Evolutionary conservation across 2,329 filamentous ascomycete genomes (phyloP), one percentile per base, ranked within the genome.

Genomic region (Sarocladium kiliense): DNA sequence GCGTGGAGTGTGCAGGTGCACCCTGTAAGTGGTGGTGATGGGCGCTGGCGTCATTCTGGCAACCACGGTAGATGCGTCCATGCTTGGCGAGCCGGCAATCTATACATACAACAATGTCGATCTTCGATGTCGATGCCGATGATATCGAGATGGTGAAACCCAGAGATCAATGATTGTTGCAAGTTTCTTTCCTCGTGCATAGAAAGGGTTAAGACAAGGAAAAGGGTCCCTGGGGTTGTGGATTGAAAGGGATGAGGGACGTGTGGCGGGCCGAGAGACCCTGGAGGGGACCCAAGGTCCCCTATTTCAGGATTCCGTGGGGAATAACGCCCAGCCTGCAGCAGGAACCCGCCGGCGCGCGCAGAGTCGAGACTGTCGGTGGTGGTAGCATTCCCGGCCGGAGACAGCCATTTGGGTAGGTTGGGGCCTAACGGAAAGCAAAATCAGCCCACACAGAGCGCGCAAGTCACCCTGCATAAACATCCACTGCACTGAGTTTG

Each of bases 1-100:
- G n/a, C 61, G 55, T 12, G 65, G 66, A 27, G 55, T 57, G 21
- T 53, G 50, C 16, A 51, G 47, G 30, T 51, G 34, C 27, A 51
- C 27, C 47, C 47, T 51, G 47, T 51, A 51, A 51, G 47, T 51
- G 47, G 47, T 36, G 5, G 16, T 51, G n/a, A 10, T 36, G 23
- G 44, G 23, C 19, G 44, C 18, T 21, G 30, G 30, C 27, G 47
- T 21, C 47, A 36, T 19, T n/a, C 26, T 36, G n/a, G 5, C 18
- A 51, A 36, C n/a, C 5, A 32, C 10, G 26, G 47, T 36, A 51
- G 47, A 25, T 36, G 27, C 47, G 30, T 51, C 47, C 47, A 51
- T 51, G 27, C 27, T 51, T 9, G 47, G 47, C 30, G n/a, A 47
- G 27, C 25, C 12, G 10, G 41, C 16, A 16, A 10, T 27, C 23